Percentiles rank a stretch among this genome's conserved stretches.
Conservation (phyloP, 345 rosid species). For the Populus tremula region DNA sequence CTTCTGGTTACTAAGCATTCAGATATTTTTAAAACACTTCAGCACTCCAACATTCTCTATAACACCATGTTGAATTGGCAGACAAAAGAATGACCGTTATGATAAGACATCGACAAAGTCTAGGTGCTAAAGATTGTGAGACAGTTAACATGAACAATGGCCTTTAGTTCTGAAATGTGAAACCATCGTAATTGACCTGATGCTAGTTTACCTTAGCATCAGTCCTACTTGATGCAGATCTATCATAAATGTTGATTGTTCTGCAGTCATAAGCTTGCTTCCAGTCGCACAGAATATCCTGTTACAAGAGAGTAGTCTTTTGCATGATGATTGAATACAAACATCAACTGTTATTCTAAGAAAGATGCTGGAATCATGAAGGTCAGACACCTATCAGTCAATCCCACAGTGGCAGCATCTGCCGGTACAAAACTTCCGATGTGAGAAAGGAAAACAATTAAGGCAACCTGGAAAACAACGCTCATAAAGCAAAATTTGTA, state of each 20-base stretch:
- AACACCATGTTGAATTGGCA: conserved; percentile 7
- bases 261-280: conserved; percentile 83
- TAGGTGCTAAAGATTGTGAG: conserved; percentile 13
- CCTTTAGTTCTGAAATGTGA: neutral
- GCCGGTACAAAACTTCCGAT: conserved; percentile 99
- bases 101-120: neutral
- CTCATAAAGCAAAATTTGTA: neutral
- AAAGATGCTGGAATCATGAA: conserved; percentile 21
- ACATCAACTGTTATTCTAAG: conserved; percentile 1
- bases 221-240: conserved; percentile 98
- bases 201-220: conserved; percentile 69
- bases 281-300: conserved; percentile 98
- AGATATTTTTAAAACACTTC: neutral
- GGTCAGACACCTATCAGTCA: conserved; percentile 75
- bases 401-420: conserved; percentile 85
- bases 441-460: conserved; percentile 92
- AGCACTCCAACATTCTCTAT: neutral
- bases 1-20: conserved; percentile 3
- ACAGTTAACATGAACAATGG: neutral
- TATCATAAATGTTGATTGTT: conserved; percentile 94
- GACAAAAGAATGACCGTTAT: neutral
- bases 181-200: neutral
- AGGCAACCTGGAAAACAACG: conserved; percentile 64
- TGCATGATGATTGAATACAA: conserved; percentile 13
- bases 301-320: conserved; percentile 20